A percentile compares a stretch with the other conserved stretches of the same genome.
These are phyloP conservation scores for Thielaviopsis populi DNA, from an alignment of 2,329 filamentous ascomycete genomes.

Conservation along the genomic window DNA sequence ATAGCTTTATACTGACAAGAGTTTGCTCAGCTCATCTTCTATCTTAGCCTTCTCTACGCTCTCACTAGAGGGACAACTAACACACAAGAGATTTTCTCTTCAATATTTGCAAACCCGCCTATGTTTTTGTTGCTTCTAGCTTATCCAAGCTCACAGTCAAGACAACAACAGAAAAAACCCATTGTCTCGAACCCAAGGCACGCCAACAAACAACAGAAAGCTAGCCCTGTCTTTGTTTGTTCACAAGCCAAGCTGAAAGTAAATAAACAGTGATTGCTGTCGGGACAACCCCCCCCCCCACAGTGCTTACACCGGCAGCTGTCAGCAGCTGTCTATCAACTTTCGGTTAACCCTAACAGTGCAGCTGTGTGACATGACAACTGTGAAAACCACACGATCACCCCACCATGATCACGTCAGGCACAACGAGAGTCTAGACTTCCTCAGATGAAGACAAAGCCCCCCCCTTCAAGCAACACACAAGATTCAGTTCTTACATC, in stretches of 20 bases:
- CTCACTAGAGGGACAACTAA: too few species aligned
- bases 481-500: not conserved
- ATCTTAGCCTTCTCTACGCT: too few species aligned
- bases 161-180: too few species aligned
- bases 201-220: not conserved
- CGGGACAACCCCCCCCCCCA: conserved; percentile 7
- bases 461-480: not conserved
- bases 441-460: not conserved
- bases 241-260: conserved; percentile 8
- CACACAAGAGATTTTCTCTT: too few species aligned
- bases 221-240: not conserved
- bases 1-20: too few species aligned
- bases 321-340: not conserved
- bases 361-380: not conserved
- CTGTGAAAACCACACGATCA: not conserved
- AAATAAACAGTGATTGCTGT: conserved; percentile 6
- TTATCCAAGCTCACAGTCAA: too few species aligned
- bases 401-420: not conserved
- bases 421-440: not conserved
- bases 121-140: too few species aligned
- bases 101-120: too few species aligned
- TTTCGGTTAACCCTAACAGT: conserved; percentile 5
- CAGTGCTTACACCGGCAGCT: not conserved
- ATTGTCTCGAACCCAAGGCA: too few species aligned
- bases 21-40: too few species aligned